These are phyloP conservation scores for Phialocephala sp. DNA, from an alignment of 2,329 filamentous ascomycete genomes.

Conservation along the genomic window DNA sequence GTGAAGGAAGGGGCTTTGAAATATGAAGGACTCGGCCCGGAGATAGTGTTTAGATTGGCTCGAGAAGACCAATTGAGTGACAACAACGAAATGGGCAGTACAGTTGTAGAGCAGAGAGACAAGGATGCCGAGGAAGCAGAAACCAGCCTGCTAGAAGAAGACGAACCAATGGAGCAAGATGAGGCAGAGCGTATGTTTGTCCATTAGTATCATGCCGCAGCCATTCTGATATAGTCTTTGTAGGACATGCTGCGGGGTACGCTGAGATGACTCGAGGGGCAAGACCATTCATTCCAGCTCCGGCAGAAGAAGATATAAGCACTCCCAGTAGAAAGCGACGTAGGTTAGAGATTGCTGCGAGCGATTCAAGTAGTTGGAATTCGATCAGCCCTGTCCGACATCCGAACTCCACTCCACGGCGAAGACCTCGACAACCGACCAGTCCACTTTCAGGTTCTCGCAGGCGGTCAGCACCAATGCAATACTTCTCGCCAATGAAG, in stretches of 20 bases:
- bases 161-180: background rate
- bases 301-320: slow-evolving; percentile 11
- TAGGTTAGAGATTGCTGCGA: slow-evolving; percentile 24
- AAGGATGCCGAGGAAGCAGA: slow-evolving; percentile 5
- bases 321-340: slow-evolving; percentile 24
- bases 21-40: too few species aligned
- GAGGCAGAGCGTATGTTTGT: background rate
- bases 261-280: slow-evolving; percentile 23
- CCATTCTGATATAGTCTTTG: background rate
- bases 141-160: slow-evolving; percentile 1
- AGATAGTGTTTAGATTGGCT: background rate
- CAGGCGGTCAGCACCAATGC: slow-evolving; percentile 15
- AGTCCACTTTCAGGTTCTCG: slow-evolving; percentile 19
- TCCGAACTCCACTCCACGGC: slow-evolving; percentile 23
- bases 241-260: slow-evolving; percentile 23
- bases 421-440: slow-evolving; percentile 11
- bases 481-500: slow-evolving; percentile 1
- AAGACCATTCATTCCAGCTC: slow-evolving; percentile 12
- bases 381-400: slow-evolving; percentile 22
- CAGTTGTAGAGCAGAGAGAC: background rate
- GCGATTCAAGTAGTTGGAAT: slow-evolving; percentile 24
- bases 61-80: background rate
- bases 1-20: background rate
- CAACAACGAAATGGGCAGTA: background rate
- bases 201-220: background rate